Base-by-base conservation (phyloP, 2,329 filamentous ascomycete species). In the Cadophora gregata region DNA sequence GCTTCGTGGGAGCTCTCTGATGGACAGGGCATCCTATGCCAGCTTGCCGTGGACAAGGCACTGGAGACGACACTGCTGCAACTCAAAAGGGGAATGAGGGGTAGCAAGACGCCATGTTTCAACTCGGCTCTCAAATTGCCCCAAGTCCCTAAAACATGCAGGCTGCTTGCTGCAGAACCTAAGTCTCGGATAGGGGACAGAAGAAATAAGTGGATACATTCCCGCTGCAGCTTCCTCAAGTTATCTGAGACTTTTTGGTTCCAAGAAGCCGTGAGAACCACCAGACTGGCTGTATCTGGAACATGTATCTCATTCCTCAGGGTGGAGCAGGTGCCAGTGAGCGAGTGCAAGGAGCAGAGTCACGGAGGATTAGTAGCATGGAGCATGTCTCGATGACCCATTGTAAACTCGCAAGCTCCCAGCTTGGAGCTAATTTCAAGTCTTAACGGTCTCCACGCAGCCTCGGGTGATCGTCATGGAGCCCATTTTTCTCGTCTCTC, bases 391-490 rank as follows among this genome's bases (percentile, higher is more conserved):
- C 4, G 21, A 50, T 50, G 12, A 33, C 19, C 29, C 5, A 21
- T 56, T 36, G 33, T 47, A 47, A 31, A 21, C 38, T 55, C 60
- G 21, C 61, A 42, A 55, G 33, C 25, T 48, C 61, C 47, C 59
- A 36, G 29, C 19, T 24, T 50, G 4, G n/a, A 50, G 47, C 47
- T 25, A 50, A 24, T 50, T 50, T 50, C 47, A 14, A 16, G 31
- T 45, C 19, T 31, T 14, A 45, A 12, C 9, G 4, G 48, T 16
- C 8, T 27, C 47, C 45, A 48, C 42, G 58, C 59, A 16, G 64
- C 65, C 60, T 69, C 69, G 70, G 70, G 63, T 70, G 70, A 72
- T 72, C 70, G 59, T 66, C 69, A 67, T 47, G 61, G 62, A 65
- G 60, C 62, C 69, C 61, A 50, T 63, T 56, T 42, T 51, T 45